Base-by-base conservation (phyloP, 371 early-diverging fungal genomes). In the Chytridiales sp. region DNA sequence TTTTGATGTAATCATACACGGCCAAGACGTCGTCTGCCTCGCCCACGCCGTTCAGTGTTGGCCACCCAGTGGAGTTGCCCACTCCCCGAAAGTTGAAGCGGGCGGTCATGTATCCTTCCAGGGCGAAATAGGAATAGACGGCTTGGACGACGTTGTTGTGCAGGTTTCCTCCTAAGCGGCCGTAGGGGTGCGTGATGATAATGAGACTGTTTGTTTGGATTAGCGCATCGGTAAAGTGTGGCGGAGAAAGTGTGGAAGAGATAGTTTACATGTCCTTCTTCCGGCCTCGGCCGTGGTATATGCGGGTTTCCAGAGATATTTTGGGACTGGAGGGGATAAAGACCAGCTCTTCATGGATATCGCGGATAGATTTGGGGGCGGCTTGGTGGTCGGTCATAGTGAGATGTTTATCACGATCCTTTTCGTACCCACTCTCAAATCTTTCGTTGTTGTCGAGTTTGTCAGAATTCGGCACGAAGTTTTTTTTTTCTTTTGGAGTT, bases 61-160 rank as follows among this genome's bases (percentile, higher is more conserved):
- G 8, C 51, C 62, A 27, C 8, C 68, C 59, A 3, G 59, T 44
- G 21, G 59, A 58, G 31, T 46, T 32, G 17, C 68, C 68, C 3
- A 67, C 68, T 8, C 68, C 68, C 4, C 68, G 50, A 46, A 67
- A 67, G 48, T 67, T 67, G 47, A 67, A 62, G 6, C 68, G 52
- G 4, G 44, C 49, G 11, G 68, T 62, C 30, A 47, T 59, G 53
- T 35, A 62, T 1, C 59, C 63, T 4, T 30, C 11, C 34, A 9
- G 4, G 2, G 58, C 46, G 41, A 62, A 62, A 36, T 34, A 53
- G 11, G 24, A 31, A 15, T 13, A 22, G 17, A 59, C 21, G 36
- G 46, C 47, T 15, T 56, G 52, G 31, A 67, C 67, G 15, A 67
- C 67, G 50, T 67, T 67, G 58, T 67, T 67, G 30, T 58, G 44